These are phyloP conservation scores for Lyophyllum semitale DNA, from an alignment of 768 basidiomycete genomes.

Conservation along the genomic window DNA sequence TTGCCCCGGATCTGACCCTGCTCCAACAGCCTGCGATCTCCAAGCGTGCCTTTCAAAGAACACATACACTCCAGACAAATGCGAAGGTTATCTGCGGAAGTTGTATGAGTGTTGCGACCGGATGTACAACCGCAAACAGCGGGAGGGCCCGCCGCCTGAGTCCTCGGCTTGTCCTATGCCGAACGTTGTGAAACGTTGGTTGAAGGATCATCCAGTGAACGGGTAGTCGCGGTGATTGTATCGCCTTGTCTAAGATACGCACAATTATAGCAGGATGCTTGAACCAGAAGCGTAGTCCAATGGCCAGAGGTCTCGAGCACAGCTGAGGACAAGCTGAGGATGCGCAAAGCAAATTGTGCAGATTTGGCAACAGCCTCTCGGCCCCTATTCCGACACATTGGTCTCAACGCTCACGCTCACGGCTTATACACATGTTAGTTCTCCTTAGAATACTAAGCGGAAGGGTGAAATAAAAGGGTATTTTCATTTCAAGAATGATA, in stretches of 20 bases:
- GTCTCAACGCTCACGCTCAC: too few species aligned
- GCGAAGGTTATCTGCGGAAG: conserved; percentile 10
- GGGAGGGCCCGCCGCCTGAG: neutral
- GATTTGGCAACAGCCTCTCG: neutral
- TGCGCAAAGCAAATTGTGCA: too few species aligned
- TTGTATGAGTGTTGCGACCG: conserved; percentile 19
- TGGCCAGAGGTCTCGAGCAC: too few species aligned
- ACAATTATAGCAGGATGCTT: too few species aligned
- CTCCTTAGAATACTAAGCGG: too few species aligned
- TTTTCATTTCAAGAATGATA: neutral
- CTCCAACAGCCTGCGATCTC: conserved; percentile 16
- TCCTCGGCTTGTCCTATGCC: conserved; percentile 19
- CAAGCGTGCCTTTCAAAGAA: conserved; percentile 16
- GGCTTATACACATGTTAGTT: too few species aligned
- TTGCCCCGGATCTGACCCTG: neutral
- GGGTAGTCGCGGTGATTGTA: neutral
- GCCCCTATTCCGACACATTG: neutral
- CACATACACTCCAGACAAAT: conserved; percentile 17
- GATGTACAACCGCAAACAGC: conserved; percentile 11
- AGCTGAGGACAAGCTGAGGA: too few species aligned
- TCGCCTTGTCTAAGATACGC: neutral
- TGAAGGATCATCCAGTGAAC: conserved; percentile 12
- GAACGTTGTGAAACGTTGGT: conserved; percentile 15
- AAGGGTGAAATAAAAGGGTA: too few species aligned
- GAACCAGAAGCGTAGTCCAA: too few species aligned